A percentile compares a stretch with the other conserved stretches of the same genome.
Evolutionary conservation across 2,329 filamentous ascomycete genomes (phyloP).

Genomic region (Trichoderma sp.): DNA sequence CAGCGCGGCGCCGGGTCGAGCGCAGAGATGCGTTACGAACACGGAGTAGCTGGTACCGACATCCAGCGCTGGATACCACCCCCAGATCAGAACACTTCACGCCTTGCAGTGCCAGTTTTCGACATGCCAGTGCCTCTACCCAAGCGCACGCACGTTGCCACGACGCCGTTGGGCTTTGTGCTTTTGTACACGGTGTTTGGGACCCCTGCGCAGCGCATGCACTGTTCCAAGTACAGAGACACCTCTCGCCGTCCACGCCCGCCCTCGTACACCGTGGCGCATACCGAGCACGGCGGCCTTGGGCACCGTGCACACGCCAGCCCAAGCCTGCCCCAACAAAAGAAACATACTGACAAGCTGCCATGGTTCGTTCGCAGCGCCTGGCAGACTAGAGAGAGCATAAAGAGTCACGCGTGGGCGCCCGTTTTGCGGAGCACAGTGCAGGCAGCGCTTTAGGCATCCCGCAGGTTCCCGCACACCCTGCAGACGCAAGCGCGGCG

Average conservation of each 20-base stretch:
- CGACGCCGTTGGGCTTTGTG: background rate
- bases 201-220: slow-evolving; percentile 6
- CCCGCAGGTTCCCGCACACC: slow-evolving; percentile 16
- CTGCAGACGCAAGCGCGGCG: slow-evolving; percentile 8
- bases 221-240: background rate
- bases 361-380: background rate
- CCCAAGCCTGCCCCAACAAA: background rate
- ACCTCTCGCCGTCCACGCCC: background rate
- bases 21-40: background rate
- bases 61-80: background rate
- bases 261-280: slow-evolving; percentile 11
- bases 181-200: slow-evolving; percentile 26
- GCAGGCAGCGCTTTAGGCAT: slow-evolving; percentile 8
- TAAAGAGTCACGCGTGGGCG: slow-evolving; percentile 23
- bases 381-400: background rate
- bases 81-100: background rate
- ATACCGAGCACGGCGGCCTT: slow-evolving; percentile 1
- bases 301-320: slow-evolving; percentile 14
- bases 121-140: background rate
- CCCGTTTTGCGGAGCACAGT: slow-evolving; percentile 24
- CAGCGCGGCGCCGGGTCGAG: background rate
- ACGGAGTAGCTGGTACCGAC: background rate
- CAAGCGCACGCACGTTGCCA: background rate
- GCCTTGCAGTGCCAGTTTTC: background rate
- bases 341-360: background rate